Evolutionary conservation across 257 asterid genomes (phyloP), one percentile per base, ranked within the genome.

Genomic region (Salvia splendens): DNA sequence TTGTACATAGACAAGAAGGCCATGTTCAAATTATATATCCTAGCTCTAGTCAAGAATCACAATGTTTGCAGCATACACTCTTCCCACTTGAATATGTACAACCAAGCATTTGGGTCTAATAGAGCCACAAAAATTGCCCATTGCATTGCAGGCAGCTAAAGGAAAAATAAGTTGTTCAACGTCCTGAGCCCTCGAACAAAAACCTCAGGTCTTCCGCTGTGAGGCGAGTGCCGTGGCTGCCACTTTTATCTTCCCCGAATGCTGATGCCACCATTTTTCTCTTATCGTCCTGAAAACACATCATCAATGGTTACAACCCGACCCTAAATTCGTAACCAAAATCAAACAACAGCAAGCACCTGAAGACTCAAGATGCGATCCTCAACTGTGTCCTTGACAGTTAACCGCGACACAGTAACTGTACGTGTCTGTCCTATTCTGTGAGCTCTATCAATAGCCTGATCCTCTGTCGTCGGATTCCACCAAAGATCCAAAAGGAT

Each of bases 401-500:
- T 94, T 78, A 91, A 67, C 80, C 98, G 83, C 41, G 96, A 85
- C 40, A 94, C 99, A 50, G 93, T 89, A 67, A 91, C 98, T 2
- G 92, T 83, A 55, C 96, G 95, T 51, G 95, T 94, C 79, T 94
- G 98, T 15, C 99, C 99, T 61, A 94, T 94, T 76, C 99, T 88
- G 67, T 94, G 99, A 66, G 98, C 99, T 61, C 99, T 86, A 75
- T 94, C 98, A 77, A 94, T 73, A 45, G 99, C 99, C 81, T 94
- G 99, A 75, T 94, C 99, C 83, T 94, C 99, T 30, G 99, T 89
- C 15, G 99, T 81, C 52, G 99, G 99, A 83, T 91, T 94, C 99
- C 99, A 94, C 99, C 99, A 94, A 70, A 91, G 98, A 83, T 94
- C 99, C 86, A 94, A 80, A 74, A 94, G 96, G 71, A 94, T 88